A percentile compares a stretch with the other conserved stretches of the same genome.
These are phyloP conservation scores for Asterionellopsis glacialis DNA, from an alignment of 108 stramenopile species.

Conservation along the genomic window DNA sequence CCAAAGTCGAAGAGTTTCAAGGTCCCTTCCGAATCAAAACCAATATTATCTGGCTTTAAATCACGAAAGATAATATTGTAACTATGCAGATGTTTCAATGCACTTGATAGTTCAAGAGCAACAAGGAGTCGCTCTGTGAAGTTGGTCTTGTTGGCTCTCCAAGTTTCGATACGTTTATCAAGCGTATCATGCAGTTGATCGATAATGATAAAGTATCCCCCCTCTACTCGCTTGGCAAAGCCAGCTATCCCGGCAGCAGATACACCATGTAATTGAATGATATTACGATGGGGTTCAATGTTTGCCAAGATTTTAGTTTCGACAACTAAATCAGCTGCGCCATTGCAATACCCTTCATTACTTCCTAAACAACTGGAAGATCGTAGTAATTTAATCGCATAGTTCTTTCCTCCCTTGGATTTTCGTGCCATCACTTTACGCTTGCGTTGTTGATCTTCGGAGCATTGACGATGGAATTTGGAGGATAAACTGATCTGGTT, in stretches of 20 bases:
- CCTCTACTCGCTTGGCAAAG: slow-evolving; percentile 36
- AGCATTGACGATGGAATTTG: no score
- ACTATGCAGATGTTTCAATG: slow-evolving; percentile 17
- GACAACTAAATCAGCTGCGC: slow-evolving; percentile 65
- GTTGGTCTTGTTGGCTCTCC: slow-evolving; percentile 35
- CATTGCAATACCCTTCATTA: slow-evolving; percentile 42
- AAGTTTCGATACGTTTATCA: slow-evolving; percentile 41
- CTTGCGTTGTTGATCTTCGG: no score
- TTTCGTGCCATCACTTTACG: no score
- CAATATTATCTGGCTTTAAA: slow-evolving; percentile 25
- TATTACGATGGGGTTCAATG: slow-evolving; percentile 44
- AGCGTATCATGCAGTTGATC: slow-evolving; percentile 50
- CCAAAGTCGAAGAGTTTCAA: slow-evolving; percentile 62
- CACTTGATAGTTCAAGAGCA: neutral
- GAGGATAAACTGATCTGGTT: slow-evolving; percentile 22
- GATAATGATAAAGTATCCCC: slow-evolving; percentile 48
- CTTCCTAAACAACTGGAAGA: no score
- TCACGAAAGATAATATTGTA: slow-evolving; percentile 19
- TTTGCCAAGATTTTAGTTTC: slow-evolving; percentile 49
- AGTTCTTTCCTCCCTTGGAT: no score
- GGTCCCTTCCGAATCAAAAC: slow-evolving; percentile 11
- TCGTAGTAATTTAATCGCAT: no score
- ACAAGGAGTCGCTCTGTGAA: no score
- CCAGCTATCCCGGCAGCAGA: slow-evolving; percentile 64
- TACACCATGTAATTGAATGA: slow-evolving; percentile 66